Evolutionary conservation across 805 yeast genomes (phyloP), one percentile per base, ranked within the genome.

Genomic region (Saccharomycopsis sp.): DNA sequence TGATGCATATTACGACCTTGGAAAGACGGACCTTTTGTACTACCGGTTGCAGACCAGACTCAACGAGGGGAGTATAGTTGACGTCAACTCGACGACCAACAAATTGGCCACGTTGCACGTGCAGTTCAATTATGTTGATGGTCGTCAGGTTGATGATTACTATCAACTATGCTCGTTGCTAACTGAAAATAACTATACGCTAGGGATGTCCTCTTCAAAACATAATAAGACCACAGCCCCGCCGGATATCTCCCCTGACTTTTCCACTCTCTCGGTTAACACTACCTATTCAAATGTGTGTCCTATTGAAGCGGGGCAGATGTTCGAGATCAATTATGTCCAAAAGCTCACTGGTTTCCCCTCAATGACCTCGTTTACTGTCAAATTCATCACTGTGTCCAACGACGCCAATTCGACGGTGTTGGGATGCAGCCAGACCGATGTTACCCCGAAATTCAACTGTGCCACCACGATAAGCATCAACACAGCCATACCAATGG

Each of bases 41-140:
- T 58, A 58, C 41, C 35, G 42, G 3, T 14, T 59, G 3, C 42
- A 38, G 47, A 53, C 49, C 7, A 15, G 24, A 2, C n/a, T 24
- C 38, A 38, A 42, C 2, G 49, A 29, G 12, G 22, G 25, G 47
- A 56, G 63, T 22, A 74, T 80, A 8, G 63, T 70, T 14, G 84
- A 80, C 60, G 78, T 79, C 35, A 74, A 81, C 63, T 9, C 62
- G 1, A 67, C 74, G 2, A 75, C 83, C 1, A 79, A 80, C 66
- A 73, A 69, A 62, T 80, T 68, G 64, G 78, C 84, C 8, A 78
- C 83, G 1, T 66, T 81, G 50, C 81, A 78, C 56, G 77, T 78
- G 12, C 70, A 72, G 42, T 67, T 79, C 7, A 72, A 71, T 53
- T 79, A 75, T 63, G 71, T 73, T 67, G 82, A 80, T 17, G 74